phyloP scores from a whole-genome alignment of 1,139 yeast genomes.

The Suhomyces anneliseae region DNA sequence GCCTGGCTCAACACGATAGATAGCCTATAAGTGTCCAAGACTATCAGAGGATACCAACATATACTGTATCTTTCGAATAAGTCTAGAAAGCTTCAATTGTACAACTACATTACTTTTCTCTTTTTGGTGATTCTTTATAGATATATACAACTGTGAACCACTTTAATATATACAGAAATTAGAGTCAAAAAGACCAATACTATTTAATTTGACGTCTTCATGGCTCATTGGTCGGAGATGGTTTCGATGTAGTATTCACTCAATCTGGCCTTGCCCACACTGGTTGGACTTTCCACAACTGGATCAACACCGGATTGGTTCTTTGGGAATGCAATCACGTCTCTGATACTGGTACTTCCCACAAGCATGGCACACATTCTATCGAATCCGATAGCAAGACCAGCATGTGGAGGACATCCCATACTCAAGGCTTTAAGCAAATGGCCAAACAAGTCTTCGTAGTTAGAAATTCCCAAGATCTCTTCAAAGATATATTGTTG shows the following conservation, averaged over 20 bases:
- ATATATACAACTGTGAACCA: neutral
- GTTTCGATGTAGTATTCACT: slow-evolving; percentile 47
- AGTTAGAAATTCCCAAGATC: slow-evolving; percentile 54
- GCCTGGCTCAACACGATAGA: no score
- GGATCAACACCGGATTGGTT: slow-evolving; percentile 86
- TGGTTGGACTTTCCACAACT: slow-evolving; percentile 83
- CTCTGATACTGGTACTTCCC: slow-evolving; percentile 75
- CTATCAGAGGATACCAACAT: no score
- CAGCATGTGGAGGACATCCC: slow-evolving; percentile 99
- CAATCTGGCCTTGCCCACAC: slow-evolving; percentile 51
- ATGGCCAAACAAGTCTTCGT: slow-evolving; percentile 79
- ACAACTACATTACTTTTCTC: no score
- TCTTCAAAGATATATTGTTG: slow-evolving; percentile 69
- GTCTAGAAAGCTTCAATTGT: no score
- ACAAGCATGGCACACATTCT: slow-evolving; percentile 87
- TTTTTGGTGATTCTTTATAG: neutral
- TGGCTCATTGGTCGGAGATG: neutral
- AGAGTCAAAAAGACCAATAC: no score
- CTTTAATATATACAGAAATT: no score
- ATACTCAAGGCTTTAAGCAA: slow-evolving; percentile 73
- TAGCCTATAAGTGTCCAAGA: no score
- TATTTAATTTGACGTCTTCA: no score
- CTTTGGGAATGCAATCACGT: slow-evolving; percentile 95
- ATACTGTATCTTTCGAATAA: no score
- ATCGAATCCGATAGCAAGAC: slow-evolving; percentile 93